Evolutionary conservation across 2,329 filamentous ascomycete species (phyloP), one percentile per base, ranked within the genome.

Genomic region (Pseudogymnoascus sp.): DNA sequence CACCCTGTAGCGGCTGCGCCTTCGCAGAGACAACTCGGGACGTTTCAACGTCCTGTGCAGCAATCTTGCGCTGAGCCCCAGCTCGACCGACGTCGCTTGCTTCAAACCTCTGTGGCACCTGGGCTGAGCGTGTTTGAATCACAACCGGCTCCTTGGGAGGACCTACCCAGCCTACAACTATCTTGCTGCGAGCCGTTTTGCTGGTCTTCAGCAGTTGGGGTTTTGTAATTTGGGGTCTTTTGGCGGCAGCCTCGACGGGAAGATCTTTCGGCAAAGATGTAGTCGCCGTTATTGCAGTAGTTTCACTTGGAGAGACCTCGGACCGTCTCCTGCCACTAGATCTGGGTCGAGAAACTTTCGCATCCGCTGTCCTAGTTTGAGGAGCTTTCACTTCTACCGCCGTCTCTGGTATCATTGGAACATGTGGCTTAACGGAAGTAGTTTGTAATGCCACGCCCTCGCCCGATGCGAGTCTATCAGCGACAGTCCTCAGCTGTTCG

Each of bases 161-260:
- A 33, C 49, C 28, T 33, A 22, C 49, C 49, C 49, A 55, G 5
- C 49, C 28, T 4, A 49, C 28, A 6, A 45, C 42, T 62, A 59
- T 60, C 61, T 63, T 65, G 22, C 61, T 63, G 12, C 61, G 58
- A 33, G 60, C 35, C 14, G 60, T 35, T 45, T 49, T 58, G 60
- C 28, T 61, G 19, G 39, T 61, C 39, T 58, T 61, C 8, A 61
- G 9, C 12, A 45, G 28, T 22, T 45, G 33, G 5, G 59, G 19
- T 52, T 30, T 52, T 52, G 45, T 30, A 52, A 52, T 11, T 28
- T 33, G 49, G n/a, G 49, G 5, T 22, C 8, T 55, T 33, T 12
- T 55, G 23, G n/a, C 16, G 35, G 49, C n/a, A 33, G 11, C 49
- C 5, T 35, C 49, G n/a, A 14, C 16, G 16, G 49, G 11, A 35